These are phyloP conservation scores for Bipolaris cookei DNA, from an alignment of 2,329 filamentous ascomycete species.

Conservation along the genomic window DNA sequence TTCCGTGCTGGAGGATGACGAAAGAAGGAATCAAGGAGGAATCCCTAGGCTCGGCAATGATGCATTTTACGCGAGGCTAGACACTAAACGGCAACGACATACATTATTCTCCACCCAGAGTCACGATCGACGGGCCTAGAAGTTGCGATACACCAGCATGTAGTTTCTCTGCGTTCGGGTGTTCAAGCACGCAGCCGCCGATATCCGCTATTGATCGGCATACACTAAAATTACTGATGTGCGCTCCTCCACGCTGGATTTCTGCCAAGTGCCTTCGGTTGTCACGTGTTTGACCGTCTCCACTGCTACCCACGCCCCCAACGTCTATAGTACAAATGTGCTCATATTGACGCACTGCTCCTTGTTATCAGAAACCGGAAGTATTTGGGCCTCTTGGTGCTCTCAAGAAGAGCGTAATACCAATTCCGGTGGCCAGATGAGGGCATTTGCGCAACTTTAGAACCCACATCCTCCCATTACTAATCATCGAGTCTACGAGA, in stretches of 20 bases:
- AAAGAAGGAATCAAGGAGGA: background rate
- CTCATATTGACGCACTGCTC: slow-evolving; percentile 5
- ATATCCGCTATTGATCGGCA: no score
- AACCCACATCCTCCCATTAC: background rate
- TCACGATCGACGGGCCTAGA: background rate
- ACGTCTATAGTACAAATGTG: background rate
- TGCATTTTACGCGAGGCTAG: background rate
- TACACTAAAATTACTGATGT: no score
- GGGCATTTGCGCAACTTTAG: slow-evolving; percentile 12
- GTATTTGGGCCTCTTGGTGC: background rate
- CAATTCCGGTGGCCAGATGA: background rate
- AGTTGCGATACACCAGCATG: background rate
- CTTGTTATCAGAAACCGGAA: background rate
- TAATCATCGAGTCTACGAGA: background rate
- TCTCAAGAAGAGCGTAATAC: slow-evolving; percentile 3
- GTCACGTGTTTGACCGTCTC: background rate
- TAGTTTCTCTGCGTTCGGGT: no score
- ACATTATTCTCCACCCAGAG: background rate
- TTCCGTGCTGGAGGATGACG: background rate
- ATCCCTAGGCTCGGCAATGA: background rate
- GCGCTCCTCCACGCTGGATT: background rate
- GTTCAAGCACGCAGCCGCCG: no score
- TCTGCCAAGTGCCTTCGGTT: no score
- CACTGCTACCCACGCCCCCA: background rate
- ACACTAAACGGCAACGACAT: background rate